Evolutionary conservation across 176 grass and related monocot genomes (phyloP), one percentile per base, ranked within the genome.

Genomic region (Cymbopogon citratus): DNA sequence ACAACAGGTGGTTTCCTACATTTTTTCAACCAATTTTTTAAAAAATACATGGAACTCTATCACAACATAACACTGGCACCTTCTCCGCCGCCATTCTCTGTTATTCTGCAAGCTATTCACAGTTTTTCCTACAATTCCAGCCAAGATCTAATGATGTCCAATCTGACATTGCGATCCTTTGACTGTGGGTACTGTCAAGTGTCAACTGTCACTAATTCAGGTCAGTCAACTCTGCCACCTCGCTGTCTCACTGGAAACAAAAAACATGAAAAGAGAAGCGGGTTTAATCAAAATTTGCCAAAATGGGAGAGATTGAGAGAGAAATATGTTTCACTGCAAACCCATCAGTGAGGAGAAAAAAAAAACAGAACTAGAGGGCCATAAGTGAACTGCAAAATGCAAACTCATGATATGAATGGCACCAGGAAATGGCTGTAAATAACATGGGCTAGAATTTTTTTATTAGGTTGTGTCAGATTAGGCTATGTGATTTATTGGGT

Each of bases 161-260:
- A 64, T 56, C 54, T 3, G 9, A 66, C 34, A 36, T 39, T 14
- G 25, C 19, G 8, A 33, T 36, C 43, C 19, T 59, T n/a, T 70
- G 24, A 12, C 35, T 28, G 21, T 28, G 21, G 39, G 21, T 65
- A 45, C 27, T 39, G 38, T 4, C n/a, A n/a, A n/a, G n/a, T 34
- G 33, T 34, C 4, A 34, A 2, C 33, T 23, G 24, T 79, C 67
- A 36, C 6, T 27, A 46, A 16, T 49, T 2, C 2, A 16, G 15
- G 69, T 16, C 28, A 61, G 46, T 68, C 12, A 46, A 75, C 48
- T 19, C 14, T 9, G 56, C 66, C 6, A 41, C 9, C 2, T 51
- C 61, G 16, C 18, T 29, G 9, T 80, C 62, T 80, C 87, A 84
- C 87, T 84, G 69, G 18, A 77, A 88, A 7, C 5, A 0, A 45